Evolutionary conservation across 305 asterid genomes (phyloP).

Genomic region (Fraxinus greggii): DNA sequence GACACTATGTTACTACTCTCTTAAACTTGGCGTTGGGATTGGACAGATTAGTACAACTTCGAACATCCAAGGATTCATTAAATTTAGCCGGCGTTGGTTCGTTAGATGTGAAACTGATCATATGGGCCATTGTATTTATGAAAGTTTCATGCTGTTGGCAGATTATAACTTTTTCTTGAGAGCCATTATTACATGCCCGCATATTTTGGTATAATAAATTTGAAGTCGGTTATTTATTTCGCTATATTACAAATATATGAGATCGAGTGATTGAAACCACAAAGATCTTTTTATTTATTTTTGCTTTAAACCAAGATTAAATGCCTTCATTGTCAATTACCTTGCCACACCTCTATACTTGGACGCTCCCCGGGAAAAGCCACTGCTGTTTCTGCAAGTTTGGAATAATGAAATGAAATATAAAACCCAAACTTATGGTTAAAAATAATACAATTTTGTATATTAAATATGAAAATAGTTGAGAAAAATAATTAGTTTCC

Average conservation of each 20-base stretch:
- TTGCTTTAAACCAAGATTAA: not conserved
- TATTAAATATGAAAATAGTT: not conserved
- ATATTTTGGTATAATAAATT: not conserved
- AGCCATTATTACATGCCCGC: not conserved
- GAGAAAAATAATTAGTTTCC: not conserved
- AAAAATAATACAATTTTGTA: too few relatives aligned
- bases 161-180: not conserved
- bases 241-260: not conserved
- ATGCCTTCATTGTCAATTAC: conserved; percentile 28
- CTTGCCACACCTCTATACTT: conserved; percentile 96
- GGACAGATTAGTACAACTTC: not conserved
- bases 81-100: not conserved
- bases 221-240: not conserved
- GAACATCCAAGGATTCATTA: not conserved
- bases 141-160: not conserved
- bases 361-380: conserved; percentile 93
- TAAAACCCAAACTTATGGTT: not conserved
- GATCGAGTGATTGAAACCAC: not conserved
- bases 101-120: not conserved
- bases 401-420: not conserved
- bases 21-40: not conserved
- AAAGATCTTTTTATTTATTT: not conserved
- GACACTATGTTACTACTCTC: not conserved
- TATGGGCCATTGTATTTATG: conserved; percentile 2
- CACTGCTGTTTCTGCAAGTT: conserved; percentile 78